Conservation (phyloP, 768 basidiomycete species). For the Coprinellus aureogranulatus region DNA sequence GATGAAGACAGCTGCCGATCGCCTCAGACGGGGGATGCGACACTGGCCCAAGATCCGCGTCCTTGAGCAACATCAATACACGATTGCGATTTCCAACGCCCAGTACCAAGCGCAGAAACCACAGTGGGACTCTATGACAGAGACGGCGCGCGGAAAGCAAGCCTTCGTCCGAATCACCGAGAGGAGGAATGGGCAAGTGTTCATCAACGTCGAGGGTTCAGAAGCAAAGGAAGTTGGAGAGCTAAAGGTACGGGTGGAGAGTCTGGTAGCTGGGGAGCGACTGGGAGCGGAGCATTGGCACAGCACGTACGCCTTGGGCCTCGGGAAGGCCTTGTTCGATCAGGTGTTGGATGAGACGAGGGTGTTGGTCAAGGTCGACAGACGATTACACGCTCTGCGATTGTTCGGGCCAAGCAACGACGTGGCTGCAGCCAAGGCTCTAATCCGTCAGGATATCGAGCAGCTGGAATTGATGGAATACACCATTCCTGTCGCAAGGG, state of each 20-base stretch:
- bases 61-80: constrained; percentile 50
- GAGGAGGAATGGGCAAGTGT: constrained; percentile 21
- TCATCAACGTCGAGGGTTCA: constrained; percentile 47
- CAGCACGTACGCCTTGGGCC: constrained; percentile 32
- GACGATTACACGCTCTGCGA: constrained; percentile 42
- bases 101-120: constrained; percentile 52
- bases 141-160: constrained; percentile 27
- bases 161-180: constrained; percentile 30
- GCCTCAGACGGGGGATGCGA: constrained; percentile 28
- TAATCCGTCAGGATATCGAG: constrained; percentile 47
- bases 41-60: constrained; percentile 32
- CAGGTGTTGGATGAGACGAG: constrained; percentile 33
- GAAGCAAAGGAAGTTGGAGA: constrained; percentile 53
- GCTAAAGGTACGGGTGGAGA: constrained; percentile 60
- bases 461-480: constrained; percentile 44
- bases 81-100: constrained; percentile 42
- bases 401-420: constrained; percentile 42
- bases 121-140: constrained; percentile 46
- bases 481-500: constrained; percentile 33
- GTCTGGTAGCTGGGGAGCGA: constrained; percentile 48
- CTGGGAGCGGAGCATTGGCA: constrained; percentile 51
- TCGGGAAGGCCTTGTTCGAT: constrained; percentile 30
- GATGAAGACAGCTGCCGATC: constrained; percentile 38
- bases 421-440: constrained; percentile 39
- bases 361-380: constrained; percentile 45